Evolutionary conservation across 2,329 filamentous ascomycete genomes (phyloP).

Genomic region (Penicillium italicum): DNA sequence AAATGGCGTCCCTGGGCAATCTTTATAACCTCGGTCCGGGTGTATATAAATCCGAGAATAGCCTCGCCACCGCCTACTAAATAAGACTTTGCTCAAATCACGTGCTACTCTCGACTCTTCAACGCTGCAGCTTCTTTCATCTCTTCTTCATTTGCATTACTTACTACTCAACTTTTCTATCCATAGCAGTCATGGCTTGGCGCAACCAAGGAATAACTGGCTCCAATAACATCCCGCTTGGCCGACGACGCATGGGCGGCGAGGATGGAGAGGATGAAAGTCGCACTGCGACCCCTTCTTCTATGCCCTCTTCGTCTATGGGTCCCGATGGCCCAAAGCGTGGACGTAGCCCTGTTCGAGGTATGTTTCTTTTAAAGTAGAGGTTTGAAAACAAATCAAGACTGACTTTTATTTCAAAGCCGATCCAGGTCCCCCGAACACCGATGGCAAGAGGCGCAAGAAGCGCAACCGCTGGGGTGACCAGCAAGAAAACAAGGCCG

Average conservation of each 20-base stretch:
- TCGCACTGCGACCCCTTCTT: constrained; percentile 45
- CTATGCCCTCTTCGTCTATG: constrained; percentile 35
- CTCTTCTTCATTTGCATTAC: constrained; percentile 9
- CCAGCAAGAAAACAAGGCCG: constrained; percentile 95
- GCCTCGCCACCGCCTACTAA: neutral
- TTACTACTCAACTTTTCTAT: constrained; percentile 11
- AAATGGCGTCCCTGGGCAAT: too few relatives aligned
- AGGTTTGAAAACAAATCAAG: constrained; percentile 15
- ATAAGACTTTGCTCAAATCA: neutral
- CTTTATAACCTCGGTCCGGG: neutral
- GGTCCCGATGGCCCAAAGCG: constrained; percentile 61
- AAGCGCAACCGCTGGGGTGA: constrained; percentile 99
- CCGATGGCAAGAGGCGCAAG: constrained; percentile 80
- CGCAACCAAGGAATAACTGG: constrained; percentile 81
- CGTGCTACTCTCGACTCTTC: neutral
- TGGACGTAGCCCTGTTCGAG: constrained; percentile 83
- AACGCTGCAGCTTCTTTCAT: constrained; percentile 1
- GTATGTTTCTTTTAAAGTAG: constrained; percentile 49
- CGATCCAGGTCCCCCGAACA: constrained; percentile 43
- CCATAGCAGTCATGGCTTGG: constrained; percentile 54
- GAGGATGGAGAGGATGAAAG: constrained; percentile 54
- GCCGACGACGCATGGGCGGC: constrained; percentile 74
- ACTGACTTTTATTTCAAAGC: constrained; percentile 25
- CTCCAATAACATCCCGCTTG: constrained; percentile 95
- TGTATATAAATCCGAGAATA: neutral